These are phyloP conservation scores for Colletotrichum orbiculare DNA, from an alignment of 2,329 filamentous ascomycete genomes.

Conservation along the genomic window DNA sequence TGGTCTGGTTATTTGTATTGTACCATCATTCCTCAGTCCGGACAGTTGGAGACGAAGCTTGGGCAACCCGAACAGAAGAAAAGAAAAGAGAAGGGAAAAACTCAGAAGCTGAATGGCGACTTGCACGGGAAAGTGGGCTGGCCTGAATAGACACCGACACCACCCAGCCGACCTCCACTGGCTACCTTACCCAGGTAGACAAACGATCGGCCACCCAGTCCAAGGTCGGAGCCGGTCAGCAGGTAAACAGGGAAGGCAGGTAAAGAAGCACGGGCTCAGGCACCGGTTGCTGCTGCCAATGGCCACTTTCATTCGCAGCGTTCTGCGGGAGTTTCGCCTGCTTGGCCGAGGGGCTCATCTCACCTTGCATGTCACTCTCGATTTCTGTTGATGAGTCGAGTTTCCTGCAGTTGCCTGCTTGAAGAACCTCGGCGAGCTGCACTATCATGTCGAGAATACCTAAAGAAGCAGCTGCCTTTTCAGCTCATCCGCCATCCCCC, in stretches of 20 bases:
- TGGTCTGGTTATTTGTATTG: background rate
- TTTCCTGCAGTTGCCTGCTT: no score
- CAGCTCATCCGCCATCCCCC: no score
- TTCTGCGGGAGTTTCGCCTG: no score
- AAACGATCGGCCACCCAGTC: conserved; percentile 14
- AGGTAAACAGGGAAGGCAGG: conserved; percentile 3
- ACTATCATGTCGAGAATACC: no score
- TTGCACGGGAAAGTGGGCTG: conserved; percentile 29
- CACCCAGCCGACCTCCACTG: conserved; percentile 7
- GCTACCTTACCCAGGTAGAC: conserved; percentile 7
- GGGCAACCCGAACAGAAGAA: background rate
- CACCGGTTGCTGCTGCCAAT: background rate
- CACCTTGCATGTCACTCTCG: no score
- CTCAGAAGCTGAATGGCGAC: conserved; percentile 13
- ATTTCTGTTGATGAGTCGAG: no score
- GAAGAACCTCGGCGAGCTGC: conserved; percentile 3
- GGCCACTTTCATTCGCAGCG: no score
- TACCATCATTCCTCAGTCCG: background rate
- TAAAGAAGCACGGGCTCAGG: background rate
- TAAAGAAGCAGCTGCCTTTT: no score
- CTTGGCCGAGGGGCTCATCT: no score
- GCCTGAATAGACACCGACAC: background rate
- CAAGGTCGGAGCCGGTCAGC: conserved; percentile 24
- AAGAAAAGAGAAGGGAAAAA: conserved; percentile 2
- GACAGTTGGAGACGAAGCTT: conserved; percentile 1